Evolutionary conservation across 2,329 filamentous ascomycete genomes (phyloP), one percentile per base, ranked within the genome.

Genomic region (Didymella arachidicola): DNA sequence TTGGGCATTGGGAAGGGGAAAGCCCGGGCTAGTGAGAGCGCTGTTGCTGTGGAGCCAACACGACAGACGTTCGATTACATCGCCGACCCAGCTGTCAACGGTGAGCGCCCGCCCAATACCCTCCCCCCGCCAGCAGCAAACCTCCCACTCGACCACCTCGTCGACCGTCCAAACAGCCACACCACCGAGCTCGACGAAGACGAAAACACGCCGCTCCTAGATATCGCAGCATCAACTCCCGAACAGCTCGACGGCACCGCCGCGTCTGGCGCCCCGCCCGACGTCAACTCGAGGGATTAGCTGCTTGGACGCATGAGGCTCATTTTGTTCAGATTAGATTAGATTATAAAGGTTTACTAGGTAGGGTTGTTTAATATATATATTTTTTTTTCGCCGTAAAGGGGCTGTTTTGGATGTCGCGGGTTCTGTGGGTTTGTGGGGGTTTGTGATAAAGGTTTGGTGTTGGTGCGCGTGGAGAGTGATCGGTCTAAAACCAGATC

Each of bases 1-100:
- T 44, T 80, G 48, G 52, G 52, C 7, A 34, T 59, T 19, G 56
- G 49, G 36, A 3, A 38, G 26, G 36, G 39, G 11, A 25, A 41
- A 41, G 6, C 16, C 3, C 5, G 14, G 11, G 19, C 18, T 3
- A 41, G 25, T 41, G 38, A 18, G 7, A 18, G 1, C 1, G 18
- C 16, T 12, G 38, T 6, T 4, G 38, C 3, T 4, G 8, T 5
- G 1, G 41, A 27, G 22, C 14, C 41, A 14, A 6, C 41, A 12
- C n/a, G 41, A 27, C 41, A 27, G 25, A 26, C 41, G 25, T 43
- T 43, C 14, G 41, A 43, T 11, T 43, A 43, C 19, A 34, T 30
- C 27, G 26, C 18, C 19, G 22, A 6, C 34, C 22, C 11, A 10
- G 7, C 2, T 18, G 36, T 39, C 36, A 39, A 39, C 18, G 36